Evolutionary conservation across 306 rosid species (phyloP), one percentile per base, ranked within the genome.

Genomic region (Citrullus amarus): DNA sequence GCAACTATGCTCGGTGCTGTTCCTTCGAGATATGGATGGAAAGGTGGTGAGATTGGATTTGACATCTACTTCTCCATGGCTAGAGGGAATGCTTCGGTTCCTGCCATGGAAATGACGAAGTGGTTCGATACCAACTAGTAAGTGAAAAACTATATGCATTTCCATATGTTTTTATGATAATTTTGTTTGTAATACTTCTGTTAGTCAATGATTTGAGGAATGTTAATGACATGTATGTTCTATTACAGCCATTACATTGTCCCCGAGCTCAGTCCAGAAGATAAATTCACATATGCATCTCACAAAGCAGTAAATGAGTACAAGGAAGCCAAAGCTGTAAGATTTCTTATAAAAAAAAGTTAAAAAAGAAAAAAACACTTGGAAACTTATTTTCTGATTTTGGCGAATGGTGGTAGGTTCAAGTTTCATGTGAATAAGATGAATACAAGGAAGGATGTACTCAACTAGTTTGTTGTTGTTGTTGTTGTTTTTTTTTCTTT

Each of bases 71-170:
- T 90, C 86, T 90, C 97, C 88, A 93, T 90, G 96, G 97, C 93
- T 34, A 88, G 97, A 75, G 97, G 97, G 63, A 89, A 90, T 78
- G 89, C 90, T 16, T 30, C 88, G 12, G 87, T 89, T 79, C 97
- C 93, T 38, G 92, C 97, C 63, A 92, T 92, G 93, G 96, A 90
- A 87, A 92, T 90, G 96, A 90, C 96, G 80, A 90, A 92, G 89
- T 92, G 96, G 96, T 89, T 92, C 59, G 96, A 90, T 83, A 92
- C 97, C 85, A 92, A 92, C 85, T 85, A 86, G 87, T 89, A 84
- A 83, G 97, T 91, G 41, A 54, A 54, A 66, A 51, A 13, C 62
- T 73, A 8, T 51, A 73, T 73, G 61, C 78, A 50, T 73, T 73
- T 50, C 43, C 9, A 8, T 14, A 73, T 61, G 22, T 50, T 48